A percentile compares a stretch with the other conserved stretches of the same genome.
These are phyloP conservation scores for Torulaspora microellipsoides DNA, from an alignment of 805 yeast genomes.

Conservation along the genomic window DNA sequence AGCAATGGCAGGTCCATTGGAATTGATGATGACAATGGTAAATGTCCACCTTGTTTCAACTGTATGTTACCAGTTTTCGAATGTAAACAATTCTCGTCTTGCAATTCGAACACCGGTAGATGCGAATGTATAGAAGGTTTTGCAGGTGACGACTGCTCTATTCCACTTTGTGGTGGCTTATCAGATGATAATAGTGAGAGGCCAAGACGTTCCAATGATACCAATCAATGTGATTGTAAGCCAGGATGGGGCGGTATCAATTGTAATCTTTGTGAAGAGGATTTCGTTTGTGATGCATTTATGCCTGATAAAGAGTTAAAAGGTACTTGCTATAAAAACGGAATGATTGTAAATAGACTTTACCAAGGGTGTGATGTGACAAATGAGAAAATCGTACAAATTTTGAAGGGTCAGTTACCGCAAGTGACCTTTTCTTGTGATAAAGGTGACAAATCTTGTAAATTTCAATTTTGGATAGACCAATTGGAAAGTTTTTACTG, in stretches of 20 bases:
- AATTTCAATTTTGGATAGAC: conserved; percentile 96
- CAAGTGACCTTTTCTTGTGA: conserved; percentile 92
- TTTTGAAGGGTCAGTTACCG: conserved; percentile 75
- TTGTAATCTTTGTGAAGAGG: conserved; percentile 77
- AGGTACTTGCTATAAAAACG: conserved; percentile 88
- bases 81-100: conserved; percentile 85
- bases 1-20: conserved; percentile 3
- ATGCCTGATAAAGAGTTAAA: conserved; percentile 73
- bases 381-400: conserved; percentile 74
- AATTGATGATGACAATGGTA: conserved; percentile 29
- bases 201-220: conserved; percentile 54
- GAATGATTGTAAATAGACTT: conserved; percentile 71
- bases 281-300: conserved; percentile 74
- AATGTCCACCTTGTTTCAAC: conserved; percentile 90
- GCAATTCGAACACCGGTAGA: conserved; percentile 82
- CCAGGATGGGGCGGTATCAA: conserved; percentile 93
- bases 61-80: conserved; percentile 88
- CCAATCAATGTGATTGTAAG: conserved; percentile 60
- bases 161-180: conserved; percentile 82
- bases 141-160: conserved; percentile 89
- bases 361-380: conserved; percentile 96
- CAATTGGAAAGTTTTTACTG: conserved; percentile 87
- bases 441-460: conserved; percentile 57
- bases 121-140: conserved; percentile 92
- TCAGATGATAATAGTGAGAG: conserved; percentile 54